Conservation (phyloP, 176 grass and related monocot species). For the Paspalum vaginatum region DNA sequence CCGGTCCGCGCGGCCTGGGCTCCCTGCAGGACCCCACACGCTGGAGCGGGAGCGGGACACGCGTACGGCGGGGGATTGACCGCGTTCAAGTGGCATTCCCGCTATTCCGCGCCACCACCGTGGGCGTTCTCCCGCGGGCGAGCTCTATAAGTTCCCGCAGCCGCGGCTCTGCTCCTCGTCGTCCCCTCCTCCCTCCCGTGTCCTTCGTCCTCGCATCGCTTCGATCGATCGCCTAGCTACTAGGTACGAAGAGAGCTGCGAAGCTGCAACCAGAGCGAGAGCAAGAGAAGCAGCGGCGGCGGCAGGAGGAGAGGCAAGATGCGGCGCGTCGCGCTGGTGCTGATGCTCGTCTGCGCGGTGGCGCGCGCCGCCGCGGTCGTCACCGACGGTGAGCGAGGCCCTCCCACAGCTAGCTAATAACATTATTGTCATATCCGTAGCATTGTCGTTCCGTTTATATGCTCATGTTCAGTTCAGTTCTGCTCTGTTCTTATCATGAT, state of each 20-base stretch:
- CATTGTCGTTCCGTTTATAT: too few species aligned
- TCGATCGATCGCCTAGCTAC: too few species aligned
- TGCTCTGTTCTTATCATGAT: too few species aligned
- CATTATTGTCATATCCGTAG: neutral
- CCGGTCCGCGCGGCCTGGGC: neutral
- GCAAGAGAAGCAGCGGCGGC: neutral
- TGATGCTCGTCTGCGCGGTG: slow-evolving; percentile 41
- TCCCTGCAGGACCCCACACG: neutral
- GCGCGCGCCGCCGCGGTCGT: slow-evolving; percentile 41
- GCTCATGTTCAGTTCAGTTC: too few species aligned
- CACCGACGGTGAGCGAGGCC: slow-evolving; percentile 48
- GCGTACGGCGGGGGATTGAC: neutral
- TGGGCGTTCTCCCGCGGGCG: neutral
- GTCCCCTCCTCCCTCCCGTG: neutral
- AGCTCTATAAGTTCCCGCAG: neutral
- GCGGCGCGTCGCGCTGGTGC: slow-evolving; percentile 17
- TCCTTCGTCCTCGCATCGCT: neutral
- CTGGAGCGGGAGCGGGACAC: slow-evolving; percentile 7
- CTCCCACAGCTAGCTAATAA: neutral
- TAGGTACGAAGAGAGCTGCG: too few species aligned
- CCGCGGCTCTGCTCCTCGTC: slow-evolving; percentile 20
- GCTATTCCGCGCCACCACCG: neutral
- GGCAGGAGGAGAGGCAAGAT: neutral
- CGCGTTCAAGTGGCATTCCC: slow-evolving; percentile 7
- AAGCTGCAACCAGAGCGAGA: too few species aligned